These are phyloP conservation scores for Elaeis oleifera DNA, from an alignment of 202 grass and related monocot genomes.

Conservation along the genomic window DNA sequence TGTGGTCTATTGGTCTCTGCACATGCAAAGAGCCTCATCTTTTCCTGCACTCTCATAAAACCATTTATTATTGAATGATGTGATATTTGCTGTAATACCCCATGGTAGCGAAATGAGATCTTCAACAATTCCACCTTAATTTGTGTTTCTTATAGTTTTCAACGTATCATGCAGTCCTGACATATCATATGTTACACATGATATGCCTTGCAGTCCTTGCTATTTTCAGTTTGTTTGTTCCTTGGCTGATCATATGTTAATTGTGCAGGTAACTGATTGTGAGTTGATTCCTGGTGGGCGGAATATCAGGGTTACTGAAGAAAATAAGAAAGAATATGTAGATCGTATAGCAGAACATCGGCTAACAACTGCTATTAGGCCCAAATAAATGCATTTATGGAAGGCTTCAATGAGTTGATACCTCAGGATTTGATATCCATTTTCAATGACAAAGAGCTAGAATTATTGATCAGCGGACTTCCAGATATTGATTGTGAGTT, in stretches of 20 bases:
- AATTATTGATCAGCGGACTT: constrained; percentile 89
- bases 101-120: too few species aligned
- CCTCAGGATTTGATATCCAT: constrained; percentile 80
- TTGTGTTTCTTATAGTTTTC: too few species aligned
- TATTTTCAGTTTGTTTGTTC: too few species aligned
- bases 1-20: too few species aligned
- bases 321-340: constrained; percentile 99
- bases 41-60: too few species aligned
- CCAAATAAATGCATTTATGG: constrained; percentile 96
- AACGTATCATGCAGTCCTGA: too few species aligned
- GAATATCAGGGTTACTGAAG: constrained; percentile 86
- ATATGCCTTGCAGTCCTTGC: too few species aligned
- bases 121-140: too few species aligned
- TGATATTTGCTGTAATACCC: too few species aligned
- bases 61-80: too few species aligned
- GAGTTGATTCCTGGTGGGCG: constrained; percentile 95
- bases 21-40: too few species aligned
- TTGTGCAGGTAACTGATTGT: constrained; percentile 79
- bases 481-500: constrained; percentile 97
- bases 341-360: constrained; percentile 74
- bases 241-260: not conserved
- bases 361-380: constrained; percentile 86
- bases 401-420: constrained; percentile 88
- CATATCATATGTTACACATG: too few species aligned
- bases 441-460: constrained; percentile 97